phyloP scores from a whole-genome alignment of 805 yeast genomes.

The Teunomyces cretensis region DNA sequence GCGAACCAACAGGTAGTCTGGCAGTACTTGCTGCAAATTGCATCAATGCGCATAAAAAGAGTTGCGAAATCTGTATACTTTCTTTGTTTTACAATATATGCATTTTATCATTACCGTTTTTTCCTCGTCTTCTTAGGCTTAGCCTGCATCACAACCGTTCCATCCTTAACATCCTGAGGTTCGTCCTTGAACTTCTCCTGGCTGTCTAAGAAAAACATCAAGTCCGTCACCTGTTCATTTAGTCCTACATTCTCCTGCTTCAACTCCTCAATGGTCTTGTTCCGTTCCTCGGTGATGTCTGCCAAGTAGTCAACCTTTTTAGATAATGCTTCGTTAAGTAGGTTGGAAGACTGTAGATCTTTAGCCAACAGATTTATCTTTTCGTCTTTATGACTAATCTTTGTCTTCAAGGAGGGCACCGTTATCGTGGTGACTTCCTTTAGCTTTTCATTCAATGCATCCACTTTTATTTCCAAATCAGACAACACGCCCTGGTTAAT shows the following conservation, averaged over 20 bases:
- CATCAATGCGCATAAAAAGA: not conserved
- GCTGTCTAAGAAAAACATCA: constrained; percentile 77
- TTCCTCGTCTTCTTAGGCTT: constrained; percentile 9
- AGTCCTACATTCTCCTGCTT: constrained; percentile 47
- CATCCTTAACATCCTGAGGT: constrained; percentile 70
- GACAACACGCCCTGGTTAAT: constrained; percentile 9
- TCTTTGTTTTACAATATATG: not conserved
- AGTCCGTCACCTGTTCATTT: constrained; percentile 65
- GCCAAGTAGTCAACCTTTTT: constrained; percentile 36
- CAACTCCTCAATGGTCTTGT: constrained; percentile 22
- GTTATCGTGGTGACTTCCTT: constrained; percentile 23
- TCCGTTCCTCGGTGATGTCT: constrained; percentile 25
- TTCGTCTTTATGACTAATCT: constrained; percentile 30
- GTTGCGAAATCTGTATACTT: not conserved
- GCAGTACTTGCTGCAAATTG: constrained; percentile 1
- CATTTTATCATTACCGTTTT: not conserved
- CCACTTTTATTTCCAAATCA: constrained; percentile 29
- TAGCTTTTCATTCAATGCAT: constrained; percentile 23
- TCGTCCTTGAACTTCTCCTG: constrained; percentile 72
- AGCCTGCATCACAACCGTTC: constrained; percentile 53
- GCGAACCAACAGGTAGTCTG: not conserved
- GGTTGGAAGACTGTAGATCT: constrained; percentile 32
- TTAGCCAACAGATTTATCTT: constrained; percentile 26
- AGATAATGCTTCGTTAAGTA: constrained; percentile 40
- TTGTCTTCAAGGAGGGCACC: constrained; percentile 33